phyloP scores from a whole-genome alignment of 495 filamentous ascomycete genomes.

The Cairneyella variabilis region DNA sequence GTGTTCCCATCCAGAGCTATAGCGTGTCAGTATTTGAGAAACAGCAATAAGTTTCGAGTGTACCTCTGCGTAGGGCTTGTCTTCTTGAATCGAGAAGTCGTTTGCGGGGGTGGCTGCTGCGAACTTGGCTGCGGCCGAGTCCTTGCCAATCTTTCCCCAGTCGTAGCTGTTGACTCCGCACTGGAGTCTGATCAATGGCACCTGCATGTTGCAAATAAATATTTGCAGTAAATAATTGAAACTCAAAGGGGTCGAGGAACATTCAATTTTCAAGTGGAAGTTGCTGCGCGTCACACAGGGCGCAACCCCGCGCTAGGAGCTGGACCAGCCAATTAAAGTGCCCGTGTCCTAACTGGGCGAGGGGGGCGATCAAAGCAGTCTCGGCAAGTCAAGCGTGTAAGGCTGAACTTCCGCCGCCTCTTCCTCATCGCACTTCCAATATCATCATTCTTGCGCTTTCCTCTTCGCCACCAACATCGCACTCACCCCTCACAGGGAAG shows the following conservation, averaged over 20 bases:
- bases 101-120: constrained; percentile 70
- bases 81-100: constrained; percentile 70
- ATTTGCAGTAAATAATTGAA: no score
- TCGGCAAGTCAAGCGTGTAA: no score
- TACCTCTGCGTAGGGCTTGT: constrained; percentile 88
- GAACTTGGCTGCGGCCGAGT: constrained; percentile 75
- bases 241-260: neutral
- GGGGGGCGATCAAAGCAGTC: no score
- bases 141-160: constrained; percentile 89
- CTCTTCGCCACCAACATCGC: no score
- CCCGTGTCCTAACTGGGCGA: no score
- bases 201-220: constrained; percentile 36
- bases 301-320: no score
- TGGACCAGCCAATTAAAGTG: no score
- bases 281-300: no score
- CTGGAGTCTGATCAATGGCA: constrained; percentile 86
- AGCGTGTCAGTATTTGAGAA: neutral
- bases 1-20: constrained; percentile 98
- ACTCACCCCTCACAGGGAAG: no score
- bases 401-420: constrained; percentile 3
- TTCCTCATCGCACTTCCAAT: neutral
- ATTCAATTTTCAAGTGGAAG: no score
- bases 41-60: constrained; percentile 9
- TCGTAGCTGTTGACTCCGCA: constrained; percentile 99
- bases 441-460: neutral